phyloP scores from a whole-genome alignment of 345 rosid species.

The Schrenkiella parvula region DNA sequence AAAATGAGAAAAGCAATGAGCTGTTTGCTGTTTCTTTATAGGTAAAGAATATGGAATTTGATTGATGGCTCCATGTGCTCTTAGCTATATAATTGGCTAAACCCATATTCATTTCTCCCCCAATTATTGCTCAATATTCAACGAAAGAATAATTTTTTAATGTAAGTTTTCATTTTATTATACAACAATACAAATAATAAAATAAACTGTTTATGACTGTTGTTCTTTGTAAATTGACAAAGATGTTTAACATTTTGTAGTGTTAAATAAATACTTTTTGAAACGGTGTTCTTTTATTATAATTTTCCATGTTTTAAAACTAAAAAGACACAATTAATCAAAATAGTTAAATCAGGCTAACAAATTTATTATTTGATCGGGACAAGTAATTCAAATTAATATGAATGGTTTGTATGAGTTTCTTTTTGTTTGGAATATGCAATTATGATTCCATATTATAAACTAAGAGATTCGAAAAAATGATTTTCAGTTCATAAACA shows the following conservation, averaged over 20 bases:
- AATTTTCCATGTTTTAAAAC: too few species aligned
- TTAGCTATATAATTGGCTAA: not conserved
- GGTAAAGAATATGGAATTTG: not conserved
- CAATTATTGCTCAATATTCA: constrained; percentile 3
- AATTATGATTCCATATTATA: too few species aligned
- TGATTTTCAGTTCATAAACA: too few species aligned
- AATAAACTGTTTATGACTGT: not conserved
- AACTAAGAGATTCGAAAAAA: too few species aligned
- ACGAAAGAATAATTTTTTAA: not conserved
- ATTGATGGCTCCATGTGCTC: constrained; percentile 23
- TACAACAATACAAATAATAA: not conserved
- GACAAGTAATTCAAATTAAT: too few species aligned
- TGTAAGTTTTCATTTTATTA: not conserved
- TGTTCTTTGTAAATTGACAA: not conserved
- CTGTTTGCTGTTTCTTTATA: constrained; percentile 11
- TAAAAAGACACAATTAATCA: not conserved
- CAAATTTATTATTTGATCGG: too few species aligned
- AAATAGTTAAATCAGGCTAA: too few species aligned
- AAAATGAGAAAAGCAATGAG: not conserved
- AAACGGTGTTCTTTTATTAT: too few species aligned
- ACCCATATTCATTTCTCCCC: not conserved
- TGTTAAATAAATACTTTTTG: too few species aligned
- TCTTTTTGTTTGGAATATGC: too few species aligned
- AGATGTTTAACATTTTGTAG: not conserved
- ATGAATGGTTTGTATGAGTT: too few species aligned